phyloP scores from a whole-genome alignment of 306 rosid species.

The Ceratonia siliqua region DNA sequence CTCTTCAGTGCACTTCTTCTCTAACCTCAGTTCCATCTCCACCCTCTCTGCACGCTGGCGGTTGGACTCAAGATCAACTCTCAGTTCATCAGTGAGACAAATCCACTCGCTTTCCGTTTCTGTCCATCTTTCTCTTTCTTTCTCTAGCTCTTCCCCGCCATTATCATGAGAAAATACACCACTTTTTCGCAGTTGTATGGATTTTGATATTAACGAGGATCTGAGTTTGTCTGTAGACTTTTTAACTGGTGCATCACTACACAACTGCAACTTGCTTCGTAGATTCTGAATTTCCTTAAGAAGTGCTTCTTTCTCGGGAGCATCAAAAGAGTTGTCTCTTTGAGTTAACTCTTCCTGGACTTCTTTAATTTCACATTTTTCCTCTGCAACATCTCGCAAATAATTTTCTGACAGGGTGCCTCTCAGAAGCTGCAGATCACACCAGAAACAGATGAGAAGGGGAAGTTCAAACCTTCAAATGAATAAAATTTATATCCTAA shows the following conservation, averaged over 20 bases:
- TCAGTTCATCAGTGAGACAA: constrained; percentile 88
- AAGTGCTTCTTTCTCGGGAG: constrained; percentile 80
- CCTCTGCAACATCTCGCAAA: constrained; percentile 46
- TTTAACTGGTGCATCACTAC: constrained; percentile 50
- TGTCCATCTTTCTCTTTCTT: constrained; percentile 85
- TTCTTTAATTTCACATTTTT: constrained; percentile 69
- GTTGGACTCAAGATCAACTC: constrained; percentile 76
- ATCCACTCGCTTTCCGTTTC: constrained; percentile 99
- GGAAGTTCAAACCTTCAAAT: background rate
- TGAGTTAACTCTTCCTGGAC: constrained; percentile 56
- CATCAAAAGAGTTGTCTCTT: constrained; percentile 48
- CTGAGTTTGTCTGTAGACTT: constrained; percentile 78
- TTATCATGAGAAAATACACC: constrained; percentile 43
- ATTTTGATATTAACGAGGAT: constrained; percentile 78
- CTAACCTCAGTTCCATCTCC: constrained; percentile 66
- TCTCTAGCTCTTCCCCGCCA: constrained; percentile 67
- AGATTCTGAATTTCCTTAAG: constrained; percentile 74
- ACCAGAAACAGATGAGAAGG: constrained; percentile 12
- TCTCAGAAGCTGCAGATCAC: constrained; percentile 42
- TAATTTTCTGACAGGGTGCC: constrained; percentile 32
- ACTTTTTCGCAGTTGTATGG: constrained; percentile 72
- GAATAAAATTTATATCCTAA: background rate
- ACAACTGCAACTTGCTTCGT: constrained; percentile 66
- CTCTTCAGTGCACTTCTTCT: constrained; percentile 75
- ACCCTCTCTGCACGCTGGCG: constrained; percentile 69